Conservation (phyloP, 2,329 filamentous ascomycete species). For the Alternaria conjuncta region DNA sequence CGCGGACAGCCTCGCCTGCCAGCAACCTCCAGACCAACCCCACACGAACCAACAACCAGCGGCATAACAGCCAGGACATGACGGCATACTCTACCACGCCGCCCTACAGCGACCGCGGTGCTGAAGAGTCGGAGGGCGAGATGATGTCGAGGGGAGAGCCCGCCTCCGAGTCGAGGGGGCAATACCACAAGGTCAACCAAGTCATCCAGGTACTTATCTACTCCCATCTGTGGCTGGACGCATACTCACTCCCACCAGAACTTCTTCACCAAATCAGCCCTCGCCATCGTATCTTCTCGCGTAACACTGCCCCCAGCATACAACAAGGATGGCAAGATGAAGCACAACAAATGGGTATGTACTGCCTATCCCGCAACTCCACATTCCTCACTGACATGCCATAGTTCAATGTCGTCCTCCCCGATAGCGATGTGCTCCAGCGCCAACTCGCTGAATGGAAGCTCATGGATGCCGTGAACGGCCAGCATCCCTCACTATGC, state of each 20-base stretch:
- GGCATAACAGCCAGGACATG: slow-evolving; percentile 65
- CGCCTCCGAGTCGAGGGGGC: slow-evolving; percentile 36
- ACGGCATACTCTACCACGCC: slow-evolving; percentile 61
- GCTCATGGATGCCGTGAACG: slow-evolving; percentile 75
- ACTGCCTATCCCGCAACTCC: not conserved
- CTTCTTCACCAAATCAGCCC: slow-evolving; percentile 86
- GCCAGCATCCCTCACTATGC: slow-evolving; percentile 80
- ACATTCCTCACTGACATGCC: slow-evolving; percentile 13
- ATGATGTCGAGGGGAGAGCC: slow-evolving; percentile 46
- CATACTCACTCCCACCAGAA: slow-evolving; percentile 65
- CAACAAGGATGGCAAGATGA: slow-evolving; percentile 65
- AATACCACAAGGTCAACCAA: slow-evolving; percentile 76
- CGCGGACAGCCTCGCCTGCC: slow-evolving; percentile 74
- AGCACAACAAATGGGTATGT: slow-evolving; percentile 87
- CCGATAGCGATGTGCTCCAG: slow-evolving; percentile 86
- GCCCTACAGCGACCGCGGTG: slow-evolving; percentile 57
- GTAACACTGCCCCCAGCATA: slow-evolving; percentile 69
- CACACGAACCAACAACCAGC: slow-evolving; percentile 72
- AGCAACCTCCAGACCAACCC: slow-evolving; percentile 75
- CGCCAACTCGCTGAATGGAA: slow-evolving; percentile 86
- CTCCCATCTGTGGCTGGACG: not conserved
- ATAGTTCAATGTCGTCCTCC: slow-evolving; percentile 93
- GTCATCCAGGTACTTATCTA: slow-evolving; percentile 77
- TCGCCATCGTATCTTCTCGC: slow-evolving; percentile 82
- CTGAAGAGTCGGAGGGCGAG: slow-evolving; percentile 58